These are phyloP conservation scores for Miamiensis avidus DNA, from an alignment of 169 alveolate species.

Conservation along the genomic window DNA sequence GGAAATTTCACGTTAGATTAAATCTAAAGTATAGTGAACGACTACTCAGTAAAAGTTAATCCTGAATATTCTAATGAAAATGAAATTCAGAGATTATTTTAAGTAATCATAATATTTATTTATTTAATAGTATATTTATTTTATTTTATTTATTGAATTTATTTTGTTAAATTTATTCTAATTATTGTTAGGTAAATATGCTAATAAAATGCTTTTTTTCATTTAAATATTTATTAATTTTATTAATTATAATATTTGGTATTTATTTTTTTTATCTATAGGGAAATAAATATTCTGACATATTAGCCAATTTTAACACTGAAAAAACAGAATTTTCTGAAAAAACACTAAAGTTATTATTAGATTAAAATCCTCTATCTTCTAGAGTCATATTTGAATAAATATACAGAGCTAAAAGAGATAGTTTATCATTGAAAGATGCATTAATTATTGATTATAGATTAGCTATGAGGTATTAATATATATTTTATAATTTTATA, in stretches of 20 bases:
- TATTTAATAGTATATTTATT: too few species aligned
- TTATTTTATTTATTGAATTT: too few species aligned
- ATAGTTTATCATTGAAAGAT: conserved; percentile 48
- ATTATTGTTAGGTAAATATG: too few species aligned
- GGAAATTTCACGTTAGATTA: conserved; percentile 31
- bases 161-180: too few species aligned
- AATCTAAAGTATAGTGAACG: conserved; percentile 51
- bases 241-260: conserved; percentile 11
- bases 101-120: conserved; percentile 47
- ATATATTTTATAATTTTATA: too few species aligned
- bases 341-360: conserved; percentile 34
- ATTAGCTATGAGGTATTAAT: conserved; percentile 57
- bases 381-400: conserved; percentile 69
- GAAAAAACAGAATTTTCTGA: conserved; percentile 43
- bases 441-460: conserved; percentile 73
- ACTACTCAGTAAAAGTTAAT: conserved; percentile 43
- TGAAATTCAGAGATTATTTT: conserved; percentile 52
- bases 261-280: background rate
- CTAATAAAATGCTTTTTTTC: too few species aligned
- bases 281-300: background rate
- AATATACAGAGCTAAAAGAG: conserved; percentile 63
- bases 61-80: conserved; percentile 19
- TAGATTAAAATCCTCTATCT: conserved; percentile 52
- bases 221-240: too few species aligned
- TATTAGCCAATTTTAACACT: background rate